phyloP scores from a whole-genome alignment of 2,329 filamentous ascomycete genomes.

The Paecilomyces fulvus region DNA sequence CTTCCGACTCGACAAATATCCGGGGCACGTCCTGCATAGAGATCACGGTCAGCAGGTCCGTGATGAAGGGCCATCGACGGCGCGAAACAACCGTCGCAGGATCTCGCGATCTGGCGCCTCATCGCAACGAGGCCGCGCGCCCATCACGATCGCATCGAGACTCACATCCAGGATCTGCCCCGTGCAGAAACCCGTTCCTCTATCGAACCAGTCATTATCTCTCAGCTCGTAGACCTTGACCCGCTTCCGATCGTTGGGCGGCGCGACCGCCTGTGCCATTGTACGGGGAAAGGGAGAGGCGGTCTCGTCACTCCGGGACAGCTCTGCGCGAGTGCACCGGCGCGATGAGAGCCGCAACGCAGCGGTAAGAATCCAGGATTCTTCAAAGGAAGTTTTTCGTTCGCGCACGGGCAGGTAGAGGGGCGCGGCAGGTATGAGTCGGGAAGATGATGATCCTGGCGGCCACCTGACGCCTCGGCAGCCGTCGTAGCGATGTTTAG shows the following conservation, averaged over 20 bases:
- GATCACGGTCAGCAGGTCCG: neutral
- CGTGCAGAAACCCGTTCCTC: constrained; percentile 90
- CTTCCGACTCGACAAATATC: constrained; percentile 88
- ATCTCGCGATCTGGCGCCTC: constrained; percentile 11
- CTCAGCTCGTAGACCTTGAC: constrained; percentile 99
- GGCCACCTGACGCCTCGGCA: constrained; percentile 25
- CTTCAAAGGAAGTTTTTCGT: neutral
- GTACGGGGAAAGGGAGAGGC: constrained; percentile 24
- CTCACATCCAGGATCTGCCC: constrained; percentile 67
- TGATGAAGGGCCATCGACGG: neutral
- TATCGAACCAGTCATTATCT: constrained; percentile 98
- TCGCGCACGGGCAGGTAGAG: constrained; percentile 8
- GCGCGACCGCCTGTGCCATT: constrained; percentile 42
- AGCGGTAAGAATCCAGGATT: neutral
- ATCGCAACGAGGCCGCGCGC: neutral
- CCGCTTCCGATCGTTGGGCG: constrained; percentile 48
- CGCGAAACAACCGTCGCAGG: constrained; percentile 5
- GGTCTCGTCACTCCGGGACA: constrained; percentile 31
- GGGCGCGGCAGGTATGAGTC: constrained; percentile 9
- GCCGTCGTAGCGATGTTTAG: neutral
- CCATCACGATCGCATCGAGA: neutral
- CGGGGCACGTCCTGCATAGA: constrained; percentile 64
- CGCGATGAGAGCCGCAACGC: constrained; percentile 18
- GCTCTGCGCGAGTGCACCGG: constrained; percentile 27
- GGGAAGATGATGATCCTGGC: constrained; percentile 10